Evolutionary conservation across 2,329 filamentous ascomycete species (phyloP), one percentile per base, ranked within the genome.

Genomic region (Emergomyces pasteurianus): DNA sequence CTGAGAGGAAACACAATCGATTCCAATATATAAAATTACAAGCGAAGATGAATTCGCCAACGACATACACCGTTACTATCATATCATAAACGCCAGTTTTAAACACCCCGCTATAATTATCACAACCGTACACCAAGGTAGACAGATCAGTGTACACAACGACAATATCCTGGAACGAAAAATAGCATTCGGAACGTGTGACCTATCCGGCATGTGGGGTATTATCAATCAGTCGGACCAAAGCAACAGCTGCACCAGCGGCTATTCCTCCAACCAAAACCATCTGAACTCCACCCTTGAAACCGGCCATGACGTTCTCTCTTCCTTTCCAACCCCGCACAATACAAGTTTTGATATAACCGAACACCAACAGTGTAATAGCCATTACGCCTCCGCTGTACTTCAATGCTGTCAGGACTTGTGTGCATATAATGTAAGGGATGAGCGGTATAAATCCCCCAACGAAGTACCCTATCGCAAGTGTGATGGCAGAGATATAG

Each of bases 381-480:
- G 63, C 75, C 74, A 77, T 77, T 10, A 77, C 72, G 1, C 68
- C 73, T 60, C 75, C 73, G 60, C 74, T 76, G 65, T 67, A 74
- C 61, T 80, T 78, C 58, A 91, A 74, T 8, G 80, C 81, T 18
- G 70, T 63, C 40, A 73, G 67, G 6, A 82, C 76, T 31, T 75
- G 68, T 5, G 76, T 63, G 21, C 79, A 75, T 60, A 86, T 77
- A 65, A 89, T 85, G 73, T 90, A 90, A 0, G 87, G 87, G 49
- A 87, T 73, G 67, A 89, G 79, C 16, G 87, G 86, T n/a, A 89
- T 80, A 59, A 89, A 77, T 0, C 87, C 87, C 23, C 87, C 87
- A 26, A 89, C 71, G 58, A 89, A 85, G 70, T 90, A 90, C 42
- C 85, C 85, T 18, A 84, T 67, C 0, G 86, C 84, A 67, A 90